Evolutionary conservation across 306 rosid genomes (phyloP).

Genomic region (Crataegus laevigata): DNA sequence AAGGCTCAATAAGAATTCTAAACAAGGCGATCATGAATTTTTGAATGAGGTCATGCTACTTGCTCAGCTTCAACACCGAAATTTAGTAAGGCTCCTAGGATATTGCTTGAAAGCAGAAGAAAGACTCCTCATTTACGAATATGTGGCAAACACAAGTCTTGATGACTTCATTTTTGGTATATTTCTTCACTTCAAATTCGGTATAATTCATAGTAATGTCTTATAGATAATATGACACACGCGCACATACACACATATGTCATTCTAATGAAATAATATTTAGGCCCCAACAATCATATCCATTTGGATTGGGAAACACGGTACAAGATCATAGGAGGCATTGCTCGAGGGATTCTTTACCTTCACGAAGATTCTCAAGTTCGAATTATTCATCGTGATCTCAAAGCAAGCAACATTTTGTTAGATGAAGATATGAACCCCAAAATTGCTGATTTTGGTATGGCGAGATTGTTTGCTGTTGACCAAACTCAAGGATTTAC

Average conservation of each 20-base stretch:
- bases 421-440: conserved; percentile 6
- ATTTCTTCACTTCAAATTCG: not conserved
- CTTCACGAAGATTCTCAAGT: conserved; percentile 2
- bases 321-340: not conserved
- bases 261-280: not conserved
- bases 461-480: not conserved
- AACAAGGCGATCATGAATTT: conserved; percentile 41
- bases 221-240: not conserved
- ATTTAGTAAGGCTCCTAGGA: conserved; percentile 43
- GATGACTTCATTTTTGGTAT: conserved; percentile 3
- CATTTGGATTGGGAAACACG: conserved; percentile 8
- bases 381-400: not conserved
- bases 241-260: not conserved
- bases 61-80: conserved; percentile 44
- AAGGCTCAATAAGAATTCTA: conserved; percentile 22
- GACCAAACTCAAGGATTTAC: conserved; percentile 6
- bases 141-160: not conserved
- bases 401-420: not conserved
- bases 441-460: conserved; percentile 7
- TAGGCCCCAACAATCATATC: not conserved
- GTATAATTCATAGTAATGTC: not conserved
- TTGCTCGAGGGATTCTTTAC: conserved; percentile 5
- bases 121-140: conserved; percentile 3
- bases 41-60: conserved; percentile 37
- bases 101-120: conserved; percentile 22